Base-by-base conservation (phyloP, 257 asterid species). In the Striga asiatica region DNA sequence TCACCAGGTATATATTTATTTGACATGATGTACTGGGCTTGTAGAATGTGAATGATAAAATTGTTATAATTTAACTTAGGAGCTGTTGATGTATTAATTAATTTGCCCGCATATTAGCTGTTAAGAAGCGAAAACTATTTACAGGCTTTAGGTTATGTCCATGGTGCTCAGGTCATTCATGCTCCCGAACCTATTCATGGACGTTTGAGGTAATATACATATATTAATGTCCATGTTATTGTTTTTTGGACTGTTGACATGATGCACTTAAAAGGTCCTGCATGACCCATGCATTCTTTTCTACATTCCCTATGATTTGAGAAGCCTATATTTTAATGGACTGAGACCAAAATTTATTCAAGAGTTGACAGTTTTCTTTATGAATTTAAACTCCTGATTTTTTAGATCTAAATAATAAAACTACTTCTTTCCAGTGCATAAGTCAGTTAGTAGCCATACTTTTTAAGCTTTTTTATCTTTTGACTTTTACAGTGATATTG, bases 151-250 rank as follows among this genome's bases (percentile, higher is more conserved):
- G 99, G 97, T 45, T 82, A 78, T 38, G 99, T 68, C 22, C 95
- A 92, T 68, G 99, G 95, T 66, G 99, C 95, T 77, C 79, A 67
- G 68, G 83, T 92, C 29, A 74, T 84, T 61, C 91, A 68, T 48
- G 99, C 95, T 62, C 74, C 85, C 28, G 95, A 88, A 67, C 86
- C 97, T 54, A 74, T 92, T 68, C 99, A 92, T 79, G 99, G 99
- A 49, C 83, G 99, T 52, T 64, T 92, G 70, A 92, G 99, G 99
- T 92, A 18, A 50, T 12, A 52, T 38, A 21, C 14, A 3, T 9
- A 45, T 28, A n/a, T 37, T 28, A n/a, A n/a, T n/a, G n/a, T n/a
- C n/a, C n/a, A n/a, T n/a, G n/a, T n/a, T n/a, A 10, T 6, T 45
- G 41, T 34, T 22, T 45, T 38, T 38, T 50, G 13, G 4, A 10